Evolutionary conservation across 2,329 filamentous ascomycete genomes (phyloP), one percentile per base, ranked within the genome.

Genomic region (Hymenoscyphus fructigenus): DNA sequence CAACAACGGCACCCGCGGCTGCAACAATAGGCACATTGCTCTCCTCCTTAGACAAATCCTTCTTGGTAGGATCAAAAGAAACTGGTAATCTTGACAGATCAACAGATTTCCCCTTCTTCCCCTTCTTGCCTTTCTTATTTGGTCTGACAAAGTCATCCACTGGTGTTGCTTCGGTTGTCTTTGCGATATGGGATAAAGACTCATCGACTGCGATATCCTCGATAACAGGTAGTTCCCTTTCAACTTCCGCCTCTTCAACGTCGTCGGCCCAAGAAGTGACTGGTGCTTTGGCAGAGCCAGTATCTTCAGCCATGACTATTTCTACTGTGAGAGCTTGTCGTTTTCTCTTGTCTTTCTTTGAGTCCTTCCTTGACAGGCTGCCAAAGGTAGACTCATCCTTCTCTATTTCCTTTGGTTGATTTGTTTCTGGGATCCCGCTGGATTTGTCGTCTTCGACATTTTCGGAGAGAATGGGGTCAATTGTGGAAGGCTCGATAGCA

Each of bases 71-170:
- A 60, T 62, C 59, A 38, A 38, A 62, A 53, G 29, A 59, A 32
- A 62, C 61, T 29, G 64, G 60, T 12, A 59, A 53, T 29, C 61
- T 64, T 29, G 62, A 66, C 26, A 60, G 61, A 15, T 67, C 66
- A 23, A 34, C 50, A n/a, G 61, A 69, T 55, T 67, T 71, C 68
- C 65, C 75, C 74, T 73, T 74, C 67, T 77, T 77, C 28, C 73
- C 70, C 59, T 78, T 81, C 74, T 78, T 81, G 56, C 75, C 78
- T 60, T 79, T 78, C 64, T 78, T 77, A 23, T 69, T 70, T 56
- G 72, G 72, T 57, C 72, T 67, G 14, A 72, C 60, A 58, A 72
- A 74, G 38, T 72, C 69, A 57, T 75, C 70, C 36, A 65, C 62
- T 6, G 67, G 65, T 6, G 66, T 50, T 12, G 68, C 36, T 29